Base-by-base conservation (phyloP, 306 rosid genomes). In the Corylus americana region DNA sequence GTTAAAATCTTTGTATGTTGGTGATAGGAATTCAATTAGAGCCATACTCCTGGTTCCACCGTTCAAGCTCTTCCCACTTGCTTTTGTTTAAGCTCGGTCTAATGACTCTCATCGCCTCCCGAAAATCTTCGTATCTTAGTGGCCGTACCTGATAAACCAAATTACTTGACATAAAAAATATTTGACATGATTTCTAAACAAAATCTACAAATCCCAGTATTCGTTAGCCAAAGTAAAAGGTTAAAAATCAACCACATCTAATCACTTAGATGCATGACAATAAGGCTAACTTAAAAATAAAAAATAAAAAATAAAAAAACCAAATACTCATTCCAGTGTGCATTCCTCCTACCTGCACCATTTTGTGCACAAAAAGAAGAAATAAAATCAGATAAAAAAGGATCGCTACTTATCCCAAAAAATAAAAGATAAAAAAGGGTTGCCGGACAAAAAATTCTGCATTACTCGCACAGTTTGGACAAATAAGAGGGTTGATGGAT, bases 51-150 rank as follows among this genome's bases (percentile, higher is more conserved):
- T 90, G 83, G 78, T 95, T 95, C 98, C 98, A 95, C 68, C 76
- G 86, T 77, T 92, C 92, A 78, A 95, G 94, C 79, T 92, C 98
- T 86, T 91, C 92, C 98, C 98, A 95, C 82, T 89, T 92, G 85
- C 94, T 91, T 81, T 90, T 95, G 84, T 87, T 95, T 82, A 91
- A 91, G 86, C 98, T 95, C 17, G 98, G 98, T 75, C 98, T 90
- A 37, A 95, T 90, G 2, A 88, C 91, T 11, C 82, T 50, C 98
- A 95, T 95, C 17, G 98, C 94, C 85, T 82, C 86, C 85, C 74
- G 86, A 79, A 95, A 95, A 82, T 95, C 98, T 44, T 88, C 93
- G 8, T 89, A 88, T 80, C 85, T 91, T 54, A 93, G 87, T 17
- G 93, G 84, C 80, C 98, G 84, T 66, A 92, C 97, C 97, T 89